A percentile compares a stretch with the other conserved stretches of the same genome.
These are phyloP conservation scores for Talaromyces thailandensis DNA, from an alignment of 495 filamentous ascomycete genomes.

Conservation along the genomic window DNA sequence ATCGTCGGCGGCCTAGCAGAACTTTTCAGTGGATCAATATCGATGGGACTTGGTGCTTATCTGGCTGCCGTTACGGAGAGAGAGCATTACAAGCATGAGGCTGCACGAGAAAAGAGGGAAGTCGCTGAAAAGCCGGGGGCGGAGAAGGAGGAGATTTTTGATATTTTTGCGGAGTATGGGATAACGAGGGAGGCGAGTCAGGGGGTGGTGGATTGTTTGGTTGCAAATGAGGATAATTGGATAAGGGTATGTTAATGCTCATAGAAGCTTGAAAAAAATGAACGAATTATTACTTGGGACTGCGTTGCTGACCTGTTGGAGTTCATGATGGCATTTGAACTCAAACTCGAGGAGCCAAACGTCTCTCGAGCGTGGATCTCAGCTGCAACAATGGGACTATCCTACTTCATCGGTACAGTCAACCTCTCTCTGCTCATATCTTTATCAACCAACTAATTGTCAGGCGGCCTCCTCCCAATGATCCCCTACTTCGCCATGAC, in stretches of 20 bases:
- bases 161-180: constrained; percentile 34
- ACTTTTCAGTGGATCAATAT: constrained; percentile 57
- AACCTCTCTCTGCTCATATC: neutral
- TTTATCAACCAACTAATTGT: neutral
- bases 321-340: constrained; percentile 49
- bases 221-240: constrained; percentile 30
- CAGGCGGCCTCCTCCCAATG: constrained; percentile 47
- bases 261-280: too few relatives aligned
- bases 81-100: constrained; percentile 37
- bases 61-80: constrained; percentile 39
- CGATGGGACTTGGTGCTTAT: constrained; percentile 63
- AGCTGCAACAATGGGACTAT: constrained; percentile 39
- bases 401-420: constrained; percentile 42
- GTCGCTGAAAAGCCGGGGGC: constrained; percentile 27
- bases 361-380: constrained; percentile 33
- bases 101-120: constrained; percentile 31
- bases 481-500: constrained; percentile 45
- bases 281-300: too few relatives aligned
- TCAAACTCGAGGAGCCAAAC: constrained; percentile 35
- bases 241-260: constrained; percentile 20
- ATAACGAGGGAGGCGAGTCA: constrained; percentile 18
- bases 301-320: constrained; percentile 1
- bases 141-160: constrained; percentile 33
- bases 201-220: constrained; percentile 31
- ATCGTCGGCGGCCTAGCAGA: constrained; percentile 62